These are phyloP conservation scores for Porphyra umbilicalis DNA, from an alignment of 31 red algal species.

Conservation along the genomic window DNA sequence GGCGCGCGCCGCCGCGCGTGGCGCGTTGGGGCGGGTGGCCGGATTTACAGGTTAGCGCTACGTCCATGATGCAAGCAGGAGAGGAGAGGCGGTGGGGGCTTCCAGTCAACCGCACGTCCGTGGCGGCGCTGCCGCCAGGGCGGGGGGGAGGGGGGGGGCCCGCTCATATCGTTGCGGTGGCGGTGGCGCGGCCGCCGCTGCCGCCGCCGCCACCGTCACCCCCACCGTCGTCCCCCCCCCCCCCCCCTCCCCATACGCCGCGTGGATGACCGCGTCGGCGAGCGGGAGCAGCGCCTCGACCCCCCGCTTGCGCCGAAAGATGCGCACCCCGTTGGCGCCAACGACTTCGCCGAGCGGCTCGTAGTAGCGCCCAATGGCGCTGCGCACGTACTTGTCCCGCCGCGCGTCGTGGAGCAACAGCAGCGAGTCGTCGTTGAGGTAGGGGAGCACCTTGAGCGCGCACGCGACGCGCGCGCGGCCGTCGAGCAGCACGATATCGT, in stretches of 20 bases:
- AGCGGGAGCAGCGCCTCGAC: background rate
- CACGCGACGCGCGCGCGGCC: slow-evolving; percentile 31
- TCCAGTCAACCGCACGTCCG: too few relatives aligned
- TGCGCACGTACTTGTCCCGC: slow-evolving; percentile 1
- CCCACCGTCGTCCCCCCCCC: too few relatives aligned
- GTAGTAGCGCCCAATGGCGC: background rate
- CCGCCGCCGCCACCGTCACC: too few relatives aligned
- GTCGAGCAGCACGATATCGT: slow-evolving; percentile 40
- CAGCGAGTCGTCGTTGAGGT: slow-evolving; percentile 19
- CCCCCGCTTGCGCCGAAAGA: background rate
- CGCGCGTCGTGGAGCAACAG: slow-evolving; percentile 42
- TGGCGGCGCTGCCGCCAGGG: too few relatives aligned
- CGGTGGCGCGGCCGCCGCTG: too few relatives aligned
- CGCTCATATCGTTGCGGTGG: too few relatives aligned
- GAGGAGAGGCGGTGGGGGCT: too few relatives aligned
- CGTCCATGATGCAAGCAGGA: too few relatives aligned
- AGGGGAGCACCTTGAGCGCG: slow-evolving; percentile 39
- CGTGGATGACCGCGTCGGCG: background rate
- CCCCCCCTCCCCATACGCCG: background rate
- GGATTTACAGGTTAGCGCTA: too few relatives aligned
- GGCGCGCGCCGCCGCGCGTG: too few relatives aligned
- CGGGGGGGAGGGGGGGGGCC: too few relatives aligned
- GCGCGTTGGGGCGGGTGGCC: too few relatives aligned
- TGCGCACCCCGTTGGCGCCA: background rate
- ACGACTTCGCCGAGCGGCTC: background rate